Conservation (phyloP, 352 stramenopile species). For the Globisporangium ultimum region DNA sequence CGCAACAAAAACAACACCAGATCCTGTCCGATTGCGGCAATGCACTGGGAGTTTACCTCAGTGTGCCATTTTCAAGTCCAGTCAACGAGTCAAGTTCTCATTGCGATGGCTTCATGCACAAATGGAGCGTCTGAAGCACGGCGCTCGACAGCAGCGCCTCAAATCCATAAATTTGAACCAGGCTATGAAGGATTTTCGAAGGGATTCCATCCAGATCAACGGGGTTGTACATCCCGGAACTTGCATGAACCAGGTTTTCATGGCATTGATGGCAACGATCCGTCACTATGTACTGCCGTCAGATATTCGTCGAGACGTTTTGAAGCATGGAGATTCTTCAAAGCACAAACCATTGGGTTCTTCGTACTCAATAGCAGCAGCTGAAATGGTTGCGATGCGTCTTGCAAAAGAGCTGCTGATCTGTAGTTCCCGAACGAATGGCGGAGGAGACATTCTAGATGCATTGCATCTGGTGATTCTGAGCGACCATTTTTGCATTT, state of each 20-base stretch:
- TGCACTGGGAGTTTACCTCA: not conserved
- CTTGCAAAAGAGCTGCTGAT: constrained; percentile 59
- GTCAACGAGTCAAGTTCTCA: constrained; percentile 26
- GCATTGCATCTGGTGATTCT: constrained; percentile 49
- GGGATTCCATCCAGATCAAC: constrained; percentile 61
- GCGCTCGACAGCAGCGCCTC: constrained; percentile 32
- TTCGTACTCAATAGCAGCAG: not conserved
- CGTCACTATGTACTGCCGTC: not conserved
- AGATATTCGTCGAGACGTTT: not conserved
- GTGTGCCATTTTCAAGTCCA: not conserved
- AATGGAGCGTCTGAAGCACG: constrained; percentile 33
- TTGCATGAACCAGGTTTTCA: constrained; percentile 31
- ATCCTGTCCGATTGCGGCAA: not conserved
- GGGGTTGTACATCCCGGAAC: constrained; percentile 27
- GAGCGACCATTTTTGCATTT: constrained; percentile 48
- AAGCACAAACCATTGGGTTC: not conserved
- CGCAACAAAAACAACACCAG: not conserved
- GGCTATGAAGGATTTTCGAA: constrained; percentile 63
- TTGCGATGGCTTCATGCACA: constrained; percentile 53
- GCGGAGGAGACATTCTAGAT: constrained; percentile 67
- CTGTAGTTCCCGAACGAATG: constrained; percentile 56
- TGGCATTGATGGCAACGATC: constrained; percentile 18
- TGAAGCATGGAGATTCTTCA: not conserved
- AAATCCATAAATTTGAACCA: constrained; percentile 53
- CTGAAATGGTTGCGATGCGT: constrained; percentile 49